phyloP scores from a whole-genome alignment of 1,284 basidiomycete species.

The Marasmius sp. region DNA sequence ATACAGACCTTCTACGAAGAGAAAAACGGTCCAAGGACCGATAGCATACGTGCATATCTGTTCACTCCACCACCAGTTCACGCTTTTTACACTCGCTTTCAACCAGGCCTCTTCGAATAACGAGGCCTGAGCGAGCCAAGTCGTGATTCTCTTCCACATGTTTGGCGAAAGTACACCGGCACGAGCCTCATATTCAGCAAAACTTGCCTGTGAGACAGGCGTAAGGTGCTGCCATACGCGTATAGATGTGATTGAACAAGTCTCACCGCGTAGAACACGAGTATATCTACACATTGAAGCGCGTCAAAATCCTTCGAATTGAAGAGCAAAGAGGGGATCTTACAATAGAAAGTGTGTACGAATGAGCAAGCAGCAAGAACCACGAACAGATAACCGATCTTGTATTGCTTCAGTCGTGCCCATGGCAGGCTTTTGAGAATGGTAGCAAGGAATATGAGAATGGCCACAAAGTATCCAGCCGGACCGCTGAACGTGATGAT shows the following conservation, averaged over 20 bases:
- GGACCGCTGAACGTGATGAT: constrained; percentile 42
- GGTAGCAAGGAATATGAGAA: constrained; percentile 39
- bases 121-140: constrained; percentile 60
- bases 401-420: constrained; percentile 6
- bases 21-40: constrained; percentile 60
- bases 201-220: constrained; percentile 49
- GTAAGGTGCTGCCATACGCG: not conserved
- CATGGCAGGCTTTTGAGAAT: constrained; percentile 33
- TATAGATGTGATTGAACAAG: not conserved
- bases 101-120: constrained; percentile 63
- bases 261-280: constrained; percentile 50
- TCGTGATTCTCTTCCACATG: constrained; percentile 37
- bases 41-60: constrained; percentile 72
- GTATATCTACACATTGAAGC: constrained; percentile 41
- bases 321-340: constrained; percentile 26
- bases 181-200: constrained; percentile 38
- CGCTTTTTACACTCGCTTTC: constrained; percentile 34
- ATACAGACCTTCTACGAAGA: constrained; percentile 54
- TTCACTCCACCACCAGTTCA: constrained; percentile 77
- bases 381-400: constrained; percentile 26
- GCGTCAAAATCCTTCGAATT: constrained; percentile 1
- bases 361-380: constrained; percentile 40
- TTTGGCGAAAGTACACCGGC: constrained; percentile 8
- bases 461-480: constrained; percentile 45
- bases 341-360: constrained; percentile 64